A percentile compares a stretch with the other conserved stretches of the same genome.
Conservation (phyloP, 1,284 basidiomycete species). For the Puccinia novopanici region DNA sequence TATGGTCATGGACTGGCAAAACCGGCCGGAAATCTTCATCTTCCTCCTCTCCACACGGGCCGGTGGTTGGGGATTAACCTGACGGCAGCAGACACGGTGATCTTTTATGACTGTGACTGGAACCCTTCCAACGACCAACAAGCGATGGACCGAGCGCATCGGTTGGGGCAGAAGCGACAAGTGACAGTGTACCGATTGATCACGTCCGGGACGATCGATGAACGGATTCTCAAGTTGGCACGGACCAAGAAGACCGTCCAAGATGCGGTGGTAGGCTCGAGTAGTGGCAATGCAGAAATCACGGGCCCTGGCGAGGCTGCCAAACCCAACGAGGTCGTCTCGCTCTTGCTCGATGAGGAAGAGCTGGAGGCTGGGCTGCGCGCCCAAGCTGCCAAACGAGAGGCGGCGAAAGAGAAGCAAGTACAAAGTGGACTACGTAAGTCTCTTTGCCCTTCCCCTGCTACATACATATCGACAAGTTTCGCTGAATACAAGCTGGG, state of each 20-base stretch:
- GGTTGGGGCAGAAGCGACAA: constrained; percentile 96
- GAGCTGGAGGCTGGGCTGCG: constrained; percentile 59
- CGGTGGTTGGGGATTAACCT: constrained; percentile 98
- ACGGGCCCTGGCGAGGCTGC: constrained; percentile 65
- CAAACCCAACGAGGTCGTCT: constrained; percentile 95
- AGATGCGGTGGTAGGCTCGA: constrained; percentile 97
- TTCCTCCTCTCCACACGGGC: constrained; percentile 95
- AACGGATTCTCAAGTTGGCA: constrained; percentile 92
- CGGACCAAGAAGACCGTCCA: constrained; percentile 82
- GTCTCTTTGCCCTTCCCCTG: neutral
- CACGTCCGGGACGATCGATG: constrained; percentile 95
- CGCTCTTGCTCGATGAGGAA: constrained; percentile 91
- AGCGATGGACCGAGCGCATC: constrained; percentile 99
- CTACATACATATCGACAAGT: too few species aligned
- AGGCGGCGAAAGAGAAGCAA: constrained; percentile 48
- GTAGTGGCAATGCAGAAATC: constrained; percentile 61
- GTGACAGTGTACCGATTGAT: constrained; percentile 98
- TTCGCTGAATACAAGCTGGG: too few species aligned
- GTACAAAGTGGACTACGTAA: constrained; percentile 51
- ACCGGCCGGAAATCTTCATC: constrained; percentile 89
- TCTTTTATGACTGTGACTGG: constrained; percentile 99
- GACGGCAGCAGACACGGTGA: constrained; percentile 94
- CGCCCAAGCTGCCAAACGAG: constrained; percentile 58
- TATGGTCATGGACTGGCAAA: constrained; percentile 99
- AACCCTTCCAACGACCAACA: constrained; percentile 99